Evolutionary conservation across 1,139 yeast genomes (phyloP).

Genomic region (Blastobotrys indianensis): DNA sequence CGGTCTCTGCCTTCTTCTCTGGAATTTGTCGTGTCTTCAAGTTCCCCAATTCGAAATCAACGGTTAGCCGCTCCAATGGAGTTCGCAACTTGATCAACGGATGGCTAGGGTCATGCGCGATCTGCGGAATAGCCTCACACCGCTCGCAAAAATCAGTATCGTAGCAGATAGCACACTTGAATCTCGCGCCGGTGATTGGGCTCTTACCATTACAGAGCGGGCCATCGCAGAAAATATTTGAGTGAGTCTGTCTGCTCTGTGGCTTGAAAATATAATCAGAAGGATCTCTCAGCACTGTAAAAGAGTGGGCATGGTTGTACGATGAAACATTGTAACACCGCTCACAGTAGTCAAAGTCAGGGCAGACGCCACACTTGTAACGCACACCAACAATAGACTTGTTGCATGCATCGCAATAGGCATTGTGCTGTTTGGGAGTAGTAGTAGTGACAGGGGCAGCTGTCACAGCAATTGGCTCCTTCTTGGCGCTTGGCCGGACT

Average conservation of each 20-base stretch:
- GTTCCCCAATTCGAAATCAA: constrained; percentile 7
- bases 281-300: constrained; percentile 18
- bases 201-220: constrained; percentile 32
- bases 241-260: constrained; percentile 17
- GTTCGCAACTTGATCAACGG: constrained; percentile 23
- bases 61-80: not conserved
- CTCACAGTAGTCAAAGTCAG: constrained; percentile 48
- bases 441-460: not conserved
- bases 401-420: constrained; percentile 24
- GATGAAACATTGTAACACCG: constrained; percentile 30
- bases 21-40: not conserved
- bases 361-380: constrained; percentile 46
- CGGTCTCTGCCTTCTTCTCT: not conserved
- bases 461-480: not conserved
- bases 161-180: constrained; percentile 45
- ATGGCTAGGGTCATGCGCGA: constrained; percentile 23
- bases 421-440: constrained; percentile 3
- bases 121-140: constrained; percentile 36
- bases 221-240: constrained; percentile 38
- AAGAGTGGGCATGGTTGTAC: constrained; percentile 18
- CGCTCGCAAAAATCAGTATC: constrained; percentile 48
- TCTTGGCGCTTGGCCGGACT: not conserved
- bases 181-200: constrained; percentile 42
- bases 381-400: constrained; percentile 28
- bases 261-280: constrained; percentile 7